phyloP scores from a whole-genome alignment of 306 rosid genomes.

The Coriaria nepalensis region DNA sequence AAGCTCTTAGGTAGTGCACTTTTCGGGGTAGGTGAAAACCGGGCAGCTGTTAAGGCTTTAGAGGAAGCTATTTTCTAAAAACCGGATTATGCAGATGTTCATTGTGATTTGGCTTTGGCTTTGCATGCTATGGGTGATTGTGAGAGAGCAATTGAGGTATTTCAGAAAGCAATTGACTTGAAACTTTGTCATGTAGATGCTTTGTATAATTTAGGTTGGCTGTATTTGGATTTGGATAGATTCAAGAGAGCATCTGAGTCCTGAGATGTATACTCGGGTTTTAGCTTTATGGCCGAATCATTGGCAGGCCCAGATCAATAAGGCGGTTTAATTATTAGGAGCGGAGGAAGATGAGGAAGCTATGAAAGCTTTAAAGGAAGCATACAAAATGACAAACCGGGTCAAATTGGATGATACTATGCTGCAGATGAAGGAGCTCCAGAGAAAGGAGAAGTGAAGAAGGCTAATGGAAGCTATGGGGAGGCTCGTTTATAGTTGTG shows the following conservation, averaged over 20 bases:
- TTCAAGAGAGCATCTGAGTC: conserved; percentile 91
- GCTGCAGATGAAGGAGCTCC: conserved; percentile 84
- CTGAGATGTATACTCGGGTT: conserved; percentile 95
- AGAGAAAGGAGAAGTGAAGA: conserved; percentile 43
- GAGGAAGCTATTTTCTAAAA: conserved; percentile 93
- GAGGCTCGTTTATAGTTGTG: conserved; percentile 45
- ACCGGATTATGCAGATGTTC: conserved; percentile 92
- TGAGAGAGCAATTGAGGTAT: conserved; percentile 93
- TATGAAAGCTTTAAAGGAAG: conserved; percentile 83
- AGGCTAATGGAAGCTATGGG: conserved; percentile 51
- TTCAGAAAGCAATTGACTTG: conserved; percentile 95
- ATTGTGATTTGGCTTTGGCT: conserved; percentile 91
- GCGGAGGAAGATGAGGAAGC: conserved; percentile 92
- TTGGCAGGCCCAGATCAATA: conserved; percentile 98
- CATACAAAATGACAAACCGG: conserved; percentile 91
- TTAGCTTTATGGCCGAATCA: conserved; percentile 91
- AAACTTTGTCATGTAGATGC: conserved; percentile 93
- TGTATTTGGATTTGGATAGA: conserved; percentile 89
- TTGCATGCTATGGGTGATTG: conserved; percentile 89
- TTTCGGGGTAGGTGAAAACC: conserved; percentile 93
- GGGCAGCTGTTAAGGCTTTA: conserved; percentile 88
- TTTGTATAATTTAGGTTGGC: conserved; percentile 86
- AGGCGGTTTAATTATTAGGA: conserved; percentile 89
- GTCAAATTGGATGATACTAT: conserved; percentile 93
- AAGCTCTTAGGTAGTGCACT: conserved; percentile 92